Evolutionary conservation across 2,329 filamentous ascomycete genomes (phyloP).

Genomic region (Sporothrix brasiliensis): DNA sequence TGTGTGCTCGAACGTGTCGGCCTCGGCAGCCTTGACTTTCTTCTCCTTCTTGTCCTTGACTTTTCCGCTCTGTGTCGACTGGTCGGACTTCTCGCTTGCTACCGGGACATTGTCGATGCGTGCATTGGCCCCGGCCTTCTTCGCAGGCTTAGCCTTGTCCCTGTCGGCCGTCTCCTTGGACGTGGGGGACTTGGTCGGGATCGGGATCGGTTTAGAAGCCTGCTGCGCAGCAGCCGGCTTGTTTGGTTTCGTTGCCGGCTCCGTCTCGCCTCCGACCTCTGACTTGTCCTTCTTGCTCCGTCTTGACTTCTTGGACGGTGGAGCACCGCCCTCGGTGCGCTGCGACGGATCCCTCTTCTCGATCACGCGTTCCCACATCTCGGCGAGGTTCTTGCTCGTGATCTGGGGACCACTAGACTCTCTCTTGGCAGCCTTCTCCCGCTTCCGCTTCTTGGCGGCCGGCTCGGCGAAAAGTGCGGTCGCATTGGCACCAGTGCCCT

Average conservation of each 20-base stretch:
- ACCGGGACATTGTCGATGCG: neutral
- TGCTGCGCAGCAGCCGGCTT: neutral
- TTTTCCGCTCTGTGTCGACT: constrained; percentile 6
- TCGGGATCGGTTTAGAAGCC: too few species aligned
- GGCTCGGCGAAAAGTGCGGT: constrained; percentile 19
- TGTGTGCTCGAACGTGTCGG: neutral
- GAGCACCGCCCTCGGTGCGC: constrained; percentile 1
- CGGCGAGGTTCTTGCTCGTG: constrained; percentile 70
- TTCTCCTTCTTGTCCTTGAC: constrained; percentile 27
- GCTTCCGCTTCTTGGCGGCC: constrained; percentile 61
- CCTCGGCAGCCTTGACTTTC: constrained; percentile 21
- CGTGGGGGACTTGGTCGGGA: neutral
- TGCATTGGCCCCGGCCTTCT: constrained; percentile 10
- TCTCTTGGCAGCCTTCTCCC: constrained; percentile 35
- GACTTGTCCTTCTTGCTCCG: constrained; percentile 38
- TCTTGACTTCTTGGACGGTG: constrained; percentile 33
- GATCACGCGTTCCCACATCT: constrained; percentile 78
- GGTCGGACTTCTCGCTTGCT: constrained; percentile 27
- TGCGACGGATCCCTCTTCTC: constrained; percentile 60
- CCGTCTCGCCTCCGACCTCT: neutral
- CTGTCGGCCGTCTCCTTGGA: constrained; percentile 8
- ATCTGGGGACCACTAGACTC: constrained; percentile 45
- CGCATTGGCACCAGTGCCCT: constrained; percentile 33
- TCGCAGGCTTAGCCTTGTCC: constrained; percentile 35
- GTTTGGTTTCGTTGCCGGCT: neutral